Evolutionary conservation across 2,329 filamentous ascomycete species (phyloP).

Genomic region (Paraphaeosphaeria minitans): DNA sequence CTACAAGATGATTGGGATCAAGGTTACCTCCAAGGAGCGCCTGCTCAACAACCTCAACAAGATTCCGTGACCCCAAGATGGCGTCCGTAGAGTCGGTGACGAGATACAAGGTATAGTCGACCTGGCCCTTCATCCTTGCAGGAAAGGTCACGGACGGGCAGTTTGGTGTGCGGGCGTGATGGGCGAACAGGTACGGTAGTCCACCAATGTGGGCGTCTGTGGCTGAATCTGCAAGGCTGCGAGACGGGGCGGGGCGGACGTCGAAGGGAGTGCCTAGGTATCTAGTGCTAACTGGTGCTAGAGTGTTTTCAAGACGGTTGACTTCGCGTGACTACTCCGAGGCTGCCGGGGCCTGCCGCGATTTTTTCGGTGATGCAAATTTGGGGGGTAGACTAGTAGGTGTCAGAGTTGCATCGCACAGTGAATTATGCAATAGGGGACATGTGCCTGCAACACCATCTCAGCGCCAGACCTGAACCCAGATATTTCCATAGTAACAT

Average conservation of each 20-base stretch:
- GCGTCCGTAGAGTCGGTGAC: constrained; percentile 91
- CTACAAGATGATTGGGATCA: not conserved
- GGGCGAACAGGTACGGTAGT: too few species aligned
- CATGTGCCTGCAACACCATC: too few species aligned
- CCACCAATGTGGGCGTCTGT: not conserved
- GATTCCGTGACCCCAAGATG: constrained; percentile 73
- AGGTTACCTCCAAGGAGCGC: constrained; percentile 72
- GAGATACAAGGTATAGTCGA: constrained; percentile 84
- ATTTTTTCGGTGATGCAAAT: not conserved
- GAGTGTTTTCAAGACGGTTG: not conserved
- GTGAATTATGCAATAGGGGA: not conserved
- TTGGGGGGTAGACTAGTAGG: too few species aligned
- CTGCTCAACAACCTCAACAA: constrained; percentile 74
- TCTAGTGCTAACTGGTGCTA: not conserved
- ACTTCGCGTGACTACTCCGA: not conserved
- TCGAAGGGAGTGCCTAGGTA: not conserved
- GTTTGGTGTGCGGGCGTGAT: constrained; percentile 5
- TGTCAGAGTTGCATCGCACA: not conserved
- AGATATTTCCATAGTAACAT: too few species aligned
- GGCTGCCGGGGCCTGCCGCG: not conserved
- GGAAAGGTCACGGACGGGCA: constrained; percentile 6
- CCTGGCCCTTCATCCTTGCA: constrained; percentile 47
- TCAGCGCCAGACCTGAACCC: too few species aligned
- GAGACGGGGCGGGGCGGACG: not conserved
- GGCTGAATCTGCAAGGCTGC: not conserved